Percentiles rank a stretch among this genome's conserved stretches.
These are phyloP conservation scores for Sanghuangporus weigelae DNA, from an alignment of 1,284 basidiomycete species.

Conservation along the genomic window DNA sequence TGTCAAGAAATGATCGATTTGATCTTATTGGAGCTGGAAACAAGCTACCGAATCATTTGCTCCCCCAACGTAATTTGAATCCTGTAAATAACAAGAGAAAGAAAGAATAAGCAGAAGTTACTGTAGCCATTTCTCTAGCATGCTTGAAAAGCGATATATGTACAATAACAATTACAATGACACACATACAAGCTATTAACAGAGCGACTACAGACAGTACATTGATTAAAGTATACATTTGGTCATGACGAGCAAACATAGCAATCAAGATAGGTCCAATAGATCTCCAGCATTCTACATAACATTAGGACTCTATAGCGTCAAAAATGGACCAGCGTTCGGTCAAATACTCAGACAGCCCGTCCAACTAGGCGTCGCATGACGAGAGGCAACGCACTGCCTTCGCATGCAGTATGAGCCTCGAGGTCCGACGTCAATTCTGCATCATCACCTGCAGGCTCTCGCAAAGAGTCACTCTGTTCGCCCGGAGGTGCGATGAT, in stretches of 20 bases:
- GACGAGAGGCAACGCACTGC: slow-evolving; percentile 11
- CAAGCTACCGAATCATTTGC: no score
- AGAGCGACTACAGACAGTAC: no score
- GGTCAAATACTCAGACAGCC: neutral
- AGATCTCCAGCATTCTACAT: neutral
- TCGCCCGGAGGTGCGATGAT: slow-evolving; percentile 6
- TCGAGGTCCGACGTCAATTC: neutral
- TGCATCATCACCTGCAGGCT: neutral
- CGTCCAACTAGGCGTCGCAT: slow-evolving; percentile 12
- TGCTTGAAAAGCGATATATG: neutral
- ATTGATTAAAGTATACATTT: no score
- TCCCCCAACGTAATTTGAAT: neutral
- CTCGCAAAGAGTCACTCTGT: neutral
- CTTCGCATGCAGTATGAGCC: slow-evolving; percentile 14
- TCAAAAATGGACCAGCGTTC: neutral
- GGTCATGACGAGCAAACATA: no score
- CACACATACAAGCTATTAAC: no score
- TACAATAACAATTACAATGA: no score
- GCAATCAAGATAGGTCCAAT: no score
- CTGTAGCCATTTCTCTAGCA: neutral
- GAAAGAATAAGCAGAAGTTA: neutral
- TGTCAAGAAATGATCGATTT: neutral
- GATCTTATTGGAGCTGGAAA: no score
- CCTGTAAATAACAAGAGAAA: neutral
- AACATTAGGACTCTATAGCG: neutral